Conservation (phyloP, 768 basidiomycete species). For the Clathrus columnatus region DNA sequence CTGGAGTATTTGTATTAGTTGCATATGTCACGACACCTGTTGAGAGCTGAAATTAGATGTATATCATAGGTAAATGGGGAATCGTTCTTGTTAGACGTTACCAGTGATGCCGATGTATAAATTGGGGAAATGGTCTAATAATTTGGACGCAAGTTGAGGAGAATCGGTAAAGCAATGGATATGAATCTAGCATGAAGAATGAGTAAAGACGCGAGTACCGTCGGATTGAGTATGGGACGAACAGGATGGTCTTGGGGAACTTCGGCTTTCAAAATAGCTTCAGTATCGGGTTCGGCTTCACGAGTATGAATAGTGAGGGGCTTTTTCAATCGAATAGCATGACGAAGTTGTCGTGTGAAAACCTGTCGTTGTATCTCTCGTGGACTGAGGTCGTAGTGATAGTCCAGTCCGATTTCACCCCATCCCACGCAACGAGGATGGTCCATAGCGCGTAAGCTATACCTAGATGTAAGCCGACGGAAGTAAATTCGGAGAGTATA, state of each 20-base stretch:
- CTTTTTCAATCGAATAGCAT: conserved; percentile 61
- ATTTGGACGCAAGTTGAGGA: conserved; percentile 59
- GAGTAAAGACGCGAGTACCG: not conserved
- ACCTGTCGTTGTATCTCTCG: conserved; percentile 57
- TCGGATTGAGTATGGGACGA: conserved; percentile 8
- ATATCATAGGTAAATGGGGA: not conserved
- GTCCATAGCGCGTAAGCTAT: conserved; percentile 63
- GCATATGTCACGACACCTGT: conserved; percentile 74
- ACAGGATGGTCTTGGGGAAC: conserved; percentile 67
- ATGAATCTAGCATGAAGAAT: conserved; percentile 48
- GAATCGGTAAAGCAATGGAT: conserved; percentile 86
- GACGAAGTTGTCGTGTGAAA: conserved; percentile 57
- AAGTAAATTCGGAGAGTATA: not conserved
- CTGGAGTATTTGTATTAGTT: conserved; percentile 62
- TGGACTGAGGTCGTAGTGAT: conserved; percentile 75
- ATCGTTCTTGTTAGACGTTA: conserved; percentile 13
- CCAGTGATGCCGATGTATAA: conserved; percentile 80
- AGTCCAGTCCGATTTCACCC: conserved; percentile 86
- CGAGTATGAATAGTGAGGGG: conserved; percentile 82
- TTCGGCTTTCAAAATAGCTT: conserved; percentile 64
- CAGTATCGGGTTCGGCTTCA: conserved; percentile 78
- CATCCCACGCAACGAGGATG: conserved; percentile 81
- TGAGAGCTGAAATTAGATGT: not conserved
- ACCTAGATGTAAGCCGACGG: not conserved
- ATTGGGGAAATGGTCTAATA: conserved; percentile 72